Evolutionary conservation across 345 rosid species (phyloP), one percentile per base, ranked within the genome.

Genomic region (Hypericum androsaemum): DNA sequence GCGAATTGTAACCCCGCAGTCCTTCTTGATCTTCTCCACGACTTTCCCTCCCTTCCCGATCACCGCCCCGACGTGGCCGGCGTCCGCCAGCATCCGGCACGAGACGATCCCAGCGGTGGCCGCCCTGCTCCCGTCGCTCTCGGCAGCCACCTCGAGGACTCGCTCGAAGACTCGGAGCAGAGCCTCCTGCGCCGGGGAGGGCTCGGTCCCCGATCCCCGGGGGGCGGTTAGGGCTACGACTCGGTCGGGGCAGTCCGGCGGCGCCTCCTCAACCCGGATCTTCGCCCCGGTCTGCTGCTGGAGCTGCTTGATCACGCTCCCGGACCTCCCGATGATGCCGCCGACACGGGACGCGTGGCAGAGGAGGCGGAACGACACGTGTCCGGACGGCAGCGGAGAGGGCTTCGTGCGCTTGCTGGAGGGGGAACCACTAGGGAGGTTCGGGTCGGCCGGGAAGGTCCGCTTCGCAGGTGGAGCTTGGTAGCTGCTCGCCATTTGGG

Each of bases 31-130:
- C 65, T 75, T 78, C 73, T 75, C 84, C 62, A 89, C 85, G 22
- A 81, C 71, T 63, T 83, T 85, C 58, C 95, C 95, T 50, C 94
- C 95, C 53, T 89, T 89, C 10, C 97, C 95, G 22, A 89, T 86
- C 40, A 89, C 82, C 3, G 87, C 78, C 17, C 97, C 89, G 0
- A 64, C 89, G 54, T 86, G 92, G 52, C 43, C 78, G 16, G 73
- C 77, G 68, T 80, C 89, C 22, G 86, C 83, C 77, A 89, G 58
- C 67, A 86, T 50, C 62, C 95, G 57, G 59, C 95, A 86, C 4
- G 89, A 78, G 22, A 86, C 82, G 61, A 78, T 59, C 40, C 74
- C 75, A 56, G 56, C 65, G 67, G 0, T 45, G 37, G 41, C 72
- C 59, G 44, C 54, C 72, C 12, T 61, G 0, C 7, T 41, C 36